phyloP scores from a whole-genome alignment of 768 basidiomycete species.

The Podaxis mareebaensis region DNA sequence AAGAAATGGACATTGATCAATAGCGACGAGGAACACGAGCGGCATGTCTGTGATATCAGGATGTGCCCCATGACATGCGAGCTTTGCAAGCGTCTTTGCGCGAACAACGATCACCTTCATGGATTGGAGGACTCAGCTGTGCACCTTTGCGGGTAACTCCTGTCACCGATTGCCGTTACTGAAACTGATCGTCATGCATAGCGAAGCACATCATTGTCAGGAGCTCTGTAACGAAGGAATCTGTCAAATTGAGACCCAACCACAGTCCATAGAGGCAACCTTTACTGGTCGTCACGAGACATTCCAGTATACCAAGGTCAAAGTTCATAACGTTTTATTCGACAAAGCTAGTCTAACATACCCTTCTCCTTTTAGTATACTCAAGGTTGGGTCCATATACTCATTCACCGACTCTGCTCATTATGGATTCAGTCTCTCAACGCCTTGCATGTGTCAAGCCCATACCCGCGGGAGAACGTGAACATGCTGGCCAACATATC shows the following conservation, averaged over 20 bases:
- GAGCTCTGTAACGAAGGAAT: constrained; percentile 48
- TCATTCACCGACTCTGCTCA: too few relatives aligned
- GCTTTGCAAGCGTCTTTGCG: constrained; percentile 57
- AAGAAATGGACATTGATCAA: not conserved
- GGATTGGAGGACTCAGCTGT: constrained; percentile 37
- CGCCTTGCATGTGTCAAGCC: constrained; percentile 48
- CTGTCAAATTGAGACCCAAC: constrained; percentile 59
- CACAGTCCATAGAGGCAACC: constrained; percentile 61
- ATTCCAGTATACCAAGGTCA: constrained; percentile 66
- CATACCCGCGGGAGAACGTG: constrained; percentile 41
- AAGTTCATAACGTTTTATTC: not conserved
- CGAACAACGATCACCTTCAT: constrained; percentile 50
- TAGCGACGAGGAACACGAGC: constrained; percentile 45
- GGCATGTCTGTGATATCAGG: constrained; percentile 51
- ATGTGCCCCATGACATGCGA: constrained; percentile 56
- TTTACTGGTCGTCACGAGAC: constrained; percentile 61
- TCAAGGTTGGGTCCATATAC: too few relatives aligned
- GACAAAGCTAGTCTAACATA: too few relatives aligned
- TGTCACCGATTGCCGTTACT: not conserved
- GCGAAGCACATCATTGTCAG: constrained; percentile 54
- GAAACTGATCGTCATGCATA: constrained; percentile 20
- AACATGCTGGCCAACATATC: constrained; percentile 47
- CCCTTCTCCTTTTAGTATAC: too few relatives aligned
- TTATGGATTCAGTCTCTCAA: constrained; percentile 26
- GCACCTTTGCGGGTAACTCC: constrained; percentile 59